Conservation (phyloP, 164 flowering plant genomes). For the Vitis rotundifolia region DNA sequence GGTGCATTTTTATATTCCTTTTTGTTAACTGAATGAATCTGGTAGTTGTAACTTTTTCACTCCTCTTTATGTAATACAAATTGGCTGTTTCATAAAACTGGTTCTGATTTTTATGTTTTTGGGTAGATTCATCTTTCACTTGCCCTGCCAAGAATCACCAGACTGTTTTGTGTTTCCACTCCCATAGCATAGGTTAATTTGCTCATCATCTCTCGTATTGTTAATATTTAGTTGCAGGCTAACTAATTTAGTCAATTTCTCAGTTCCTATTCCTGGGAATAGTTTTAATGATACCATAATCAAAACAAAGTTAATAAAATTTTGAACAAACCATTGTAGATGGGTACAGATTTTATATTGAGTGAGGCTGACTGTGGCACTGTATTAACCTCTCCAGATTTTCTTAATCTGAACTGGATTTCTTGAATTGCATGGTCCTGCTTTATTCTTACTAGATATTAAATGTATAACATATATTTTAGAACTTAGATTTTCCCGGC, state of each 20-base stretch:
- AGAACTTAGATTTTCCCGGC: too few species aligned
- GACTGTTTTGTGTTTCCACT: too few species aligned
- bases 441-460: background rate
- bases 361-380: background rate
- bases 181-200: too few species aligned
- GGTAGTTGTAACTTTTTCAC: background rate
- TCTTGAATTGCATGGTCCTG: background rate
- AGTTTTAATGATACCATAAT: too few species aligned
- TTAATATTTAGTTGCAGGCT: too few species aligned
- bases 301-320: background rate
- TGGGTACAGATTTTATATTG: background rate
- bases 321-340: background rate
- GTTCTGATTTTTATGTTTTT: background rate
- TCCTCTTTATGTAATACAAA: background rate
- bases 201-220: too few species aligned
- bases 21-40: constrained; percentile 12
- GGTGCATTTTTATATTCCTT: constrained; percentile 31
- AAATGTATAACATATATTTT: background rate
- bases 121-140: background rate
- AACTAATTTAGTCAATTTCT: too few species aligned
- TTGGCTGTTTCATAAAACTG: background rate
- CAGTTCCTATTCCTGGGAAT: too few species aligned
- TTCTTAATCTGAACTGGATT: background rate
- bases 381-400: background rate
- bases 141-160: too few species aligned